Base-by-base conservation (phyloP, 352 stramenopile species). In the Pythium scleroteichum region DNA sequence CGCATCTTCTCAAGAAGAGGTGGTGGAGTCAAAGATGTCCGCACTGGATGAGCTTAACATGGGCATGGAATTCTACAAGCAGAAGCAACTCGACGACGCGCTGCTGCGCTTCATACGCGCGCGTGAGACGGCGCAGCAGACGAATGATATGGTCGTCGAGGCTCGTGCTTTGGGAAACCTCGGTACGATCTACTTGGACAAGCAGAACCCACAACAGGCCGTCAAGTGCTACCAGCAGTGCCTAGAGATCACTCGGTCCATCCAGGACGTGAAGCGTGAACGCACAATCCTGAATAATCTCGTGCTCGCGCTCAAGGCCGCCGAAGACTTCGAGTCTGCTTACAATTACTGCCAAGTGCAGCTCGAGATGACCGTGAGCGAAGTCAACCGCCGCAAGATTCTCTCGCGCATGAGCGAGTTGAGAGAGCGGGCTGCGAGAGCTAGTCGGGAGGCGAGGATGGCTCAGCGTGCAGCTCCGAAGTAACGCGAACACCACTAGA, bases 261-360 rank as follows among this genome's bases (percentile, higher is more conserved):
- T 92, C 40, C 71, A 82, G 13, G 82, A 92, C 50, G 73, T 76
- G 22, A 94, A 92, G 58, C 75, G 85, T 9, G 85, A 94, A 53
- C 82, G 82, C 13, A 90, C 81, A 4, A 92, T 94, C 55, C 72
- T 94, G 17, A 92, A 94, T 68, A 94, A 94, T 50, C 69, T 94
- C 10, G 81, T 94, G 39, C 81, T 94, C 17, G 80, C 85, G 9
- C 66, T 87, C 39, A 87, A 87, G 52, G 85, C 80, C 1, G 75
- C 72, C 24, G 75, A 88, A 17, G 72, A 89, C 44, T 87, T 79
- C 20, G 64, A 77, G 14, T 68, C 71, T 9, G 80, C 82, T 27
- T 76, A 90, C 47, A 52, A 59, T 20, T 89, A 80, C 60, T 92
- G 75, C 51, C 68, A 89, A 44, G 68, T 92, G 19, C 82, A 92